Evolutionary conservation across 2,329 filamentous ascomycete genomes (phyloP).

Genomic region (Cryphonectria radicalis): DNA sequence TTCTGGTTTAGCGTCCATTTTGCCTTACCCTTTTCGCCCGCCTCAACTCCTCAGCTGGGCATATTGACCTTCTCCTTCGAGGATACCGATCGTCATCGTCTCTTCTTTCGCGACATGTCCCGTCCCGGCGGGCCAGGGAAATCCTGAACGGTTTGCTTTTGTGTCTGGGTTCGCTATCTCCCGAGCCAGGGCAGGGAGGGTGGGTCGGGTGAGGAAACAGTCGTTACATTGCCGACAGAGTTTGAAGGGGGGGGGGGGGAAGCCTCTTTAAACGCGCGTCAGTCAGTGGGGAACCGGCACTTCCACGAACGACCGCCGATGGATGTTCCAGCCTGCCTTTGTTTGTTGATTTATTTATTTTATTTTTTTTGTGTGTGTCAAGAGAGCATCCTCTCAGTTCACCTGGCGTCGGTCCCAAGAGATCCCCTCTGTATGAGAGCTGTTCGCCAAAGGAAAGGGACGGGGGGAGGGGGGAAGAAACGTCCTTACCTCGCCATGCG

Average conservation of each 20-base stretch:
- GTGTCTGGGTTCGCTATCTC: neutral
- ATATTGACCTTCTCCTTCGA: constrained; percentile 20
- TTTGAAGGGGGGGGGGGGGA: too few species aligned
- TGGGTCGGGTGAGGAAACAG: too few species aligned
- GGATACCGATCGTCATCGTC: constrained; percentile 1
- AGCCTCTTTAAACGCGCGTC: constrained; percentile 28
- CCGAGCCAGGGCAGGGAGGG: constrained; percentile 11
- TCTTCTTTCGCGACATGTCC: neutral
- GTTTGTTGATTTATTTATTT: neutral
- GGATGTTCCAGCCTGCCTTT: neutral
- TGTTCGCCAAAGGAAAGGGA: too few species aligned
- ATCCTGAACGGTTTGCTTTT: neutral
- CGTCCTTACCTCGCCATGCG: neutral
- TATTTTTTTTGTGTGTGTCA: too few species aligned
- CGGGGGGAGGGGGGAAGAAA: neutral
- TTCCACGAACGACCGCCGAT: constrained; percentile 23
- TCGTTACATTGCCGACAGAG: constrained; percentile 13
- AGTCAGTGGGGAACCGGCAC: constrained; percentile 24
- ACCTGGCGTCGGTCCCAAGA: neutral
- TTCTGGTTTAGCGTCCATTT: constrained; percentile 17
- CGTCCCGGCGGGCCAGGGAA: constrained; percentile 3
- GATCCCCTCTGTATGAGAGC: neutral
- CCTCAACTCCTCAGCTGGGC: constrained; percentile 28
- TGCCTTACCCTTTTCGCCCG: constrained; percentile 21
- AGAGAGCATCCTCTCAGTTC: neutral